A percentile compares a stretch with the other conserved stretches of the same genome.
phyloP scores from a whole-genome alignment of 2,329 filamentous ascomycete species.

The Arthrobotrys conoides region DNA sequence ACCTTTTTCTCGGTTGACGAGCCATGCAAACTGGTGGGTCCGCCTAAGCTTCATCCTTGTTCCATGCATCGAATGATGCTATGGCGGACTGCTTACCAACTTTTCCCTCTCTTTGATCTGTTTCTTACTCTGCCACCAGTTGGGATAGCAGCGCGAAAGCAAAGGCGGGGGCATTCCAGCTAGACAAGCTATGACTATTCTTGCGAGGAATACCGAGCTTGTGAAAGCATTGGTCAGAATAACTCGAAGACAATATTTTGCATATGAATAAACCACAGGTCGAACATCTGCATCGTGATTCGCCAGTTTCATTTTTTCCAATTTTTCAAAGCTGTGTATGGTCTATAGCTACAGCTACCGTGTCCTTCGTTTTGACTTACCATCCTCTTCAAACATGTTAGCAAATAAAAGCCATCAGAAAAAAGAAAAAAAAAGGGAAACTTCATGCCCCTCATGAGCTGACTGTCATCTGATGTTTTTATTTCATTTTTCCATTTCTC shows the following conservation, averaged over 20 bases:
- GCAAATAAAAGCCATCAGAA: neutral
- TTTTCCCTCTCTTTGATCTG: constrained; percentile 19
- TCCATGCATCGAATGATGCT: constrained; percentile 60
- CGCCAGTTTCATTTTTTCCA: constrained; percentile 27
- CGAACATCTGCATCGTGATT: constrained; percentile 23
- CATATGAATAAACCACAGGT: constrained; percentile 41
- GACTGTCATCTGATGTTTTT: constrained; percentile 61
- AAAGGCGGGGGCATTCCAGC: constrained; percentile 14
- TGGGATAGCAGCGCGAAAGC: constrained; percentile 25
- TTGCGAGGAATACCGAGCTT: neutral
- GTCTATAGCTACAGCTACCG: constrained; percentile 18
- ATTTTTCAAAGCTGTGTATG: no score
- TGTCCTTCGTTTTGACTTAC: constrained; percentile 31
- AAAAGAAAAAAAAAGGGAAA: neutral
- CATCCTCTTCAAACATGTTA: neutral
- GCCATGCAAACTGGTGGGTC: constrained; percentile 52
- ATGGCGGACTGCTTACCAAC: constrained; percentile 45
- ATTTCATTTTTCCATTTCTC: no score
- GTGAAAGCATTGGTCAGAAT: neutral
- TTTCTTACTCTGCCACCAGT: constrained; percentile 44
- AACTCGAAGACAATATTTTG: constrained; percentile 7
- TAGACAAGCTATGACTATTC: neutral
- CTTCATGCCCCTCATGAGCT: constrained; percentile 11
- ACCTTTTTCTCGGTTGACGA: constrained; percentile 52
- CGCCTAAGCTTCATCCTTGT: constrained; percentile 57